Conservation (phyloP, 1,284 basidiomycete genomes). For the Lignosus rhinocerotis region DNA sequence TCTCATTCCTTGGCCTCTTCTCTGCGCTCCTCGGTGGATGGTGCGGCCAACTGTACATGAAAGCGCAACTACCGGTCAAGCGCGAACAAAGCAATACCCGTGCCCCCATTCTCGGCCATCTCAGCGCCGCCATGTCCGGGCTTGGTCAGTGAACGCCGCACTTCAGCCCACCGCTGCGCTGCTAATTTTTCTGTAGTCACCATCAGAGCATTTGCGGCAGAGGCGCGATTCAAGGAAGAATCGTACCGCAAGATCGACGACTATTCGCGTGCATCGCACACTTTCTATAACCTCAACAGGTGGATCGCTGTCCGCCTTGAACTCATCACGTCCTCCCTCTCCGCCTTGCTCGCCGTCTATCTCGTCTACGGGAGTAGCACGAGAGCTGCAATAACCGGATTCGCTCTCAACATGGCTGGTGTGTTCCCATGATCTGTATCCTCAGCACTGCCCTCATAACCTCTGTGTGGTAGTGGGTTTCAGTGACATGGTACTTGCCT, state of each 20-base stretch:
- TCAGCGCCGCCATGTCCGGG: constrained; percentile 67
- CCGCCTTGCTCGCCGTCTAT: neutral
- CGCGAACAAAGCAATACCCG: constrained; percentile 70
- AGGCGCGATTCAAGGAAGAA: constrained; percentile 46
- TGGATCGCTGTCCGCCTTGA: constrained; percentile 19
- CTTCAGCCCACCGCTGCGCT: neutral
- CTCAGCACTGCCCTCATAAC: neutral
- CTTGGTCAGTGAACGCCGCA: constrained; percentile 44
- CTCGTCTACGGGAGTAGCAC: neutral
- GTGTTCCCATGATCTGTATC: neutral
- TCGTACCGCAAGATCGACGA: constrained; percentile 48
- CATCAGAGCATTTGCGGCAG: constrained; percentile 59
- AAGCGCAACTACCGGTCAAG: constrained; percentile 76
- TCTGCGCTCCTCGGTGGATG: constrained; percentile 44
- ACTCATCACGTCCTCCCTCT: neutral
- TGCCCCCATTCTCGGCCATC: constrained; percentile 67
- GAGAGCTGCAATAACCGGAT: neutral
- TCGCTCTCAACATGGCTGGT: constrained; percentile 33
- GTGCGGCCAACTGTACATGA: constrained; percentile 57
- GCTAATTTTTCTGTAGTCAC: constrained; percentile 43
- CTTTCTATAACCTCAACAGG: constrained; percentile 57
- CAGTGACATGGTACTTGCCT: constrained; percentile 53
- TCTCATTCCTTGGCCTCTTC: constrained; percentile 41
- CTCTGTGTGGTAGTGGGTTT: constrained; percentile 45
- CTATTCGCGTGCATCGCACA: constrained; percentile 47